phyloP scores from a whole-genome alignment of 2,329 filamentous ascomycete species.

The Aspergillus alliaceus region DNA sequence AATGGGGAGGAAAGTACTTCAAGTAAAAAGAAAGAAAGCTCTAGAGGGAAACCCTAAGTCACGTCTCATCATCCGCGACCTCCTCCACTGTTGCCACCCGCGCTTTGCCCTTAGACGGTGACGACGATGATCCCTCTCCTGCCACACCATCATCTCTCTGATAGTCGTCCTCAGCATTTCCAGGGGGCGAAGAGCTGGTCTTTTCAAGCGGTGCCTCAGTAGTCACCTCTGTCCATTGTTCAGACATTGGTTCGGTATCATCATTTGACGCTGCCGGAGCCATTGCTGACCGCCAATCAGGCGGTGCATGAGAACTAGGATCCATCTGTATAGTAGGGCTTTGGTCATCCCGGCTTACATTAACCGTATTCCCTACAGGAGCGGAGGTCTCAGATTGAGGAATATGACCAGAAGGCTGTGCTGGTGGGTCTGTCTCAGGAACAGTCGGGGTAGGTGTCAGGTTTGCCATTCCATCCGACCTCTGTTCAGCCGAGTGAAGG shows the following conservation, averaged over 20 bases:
- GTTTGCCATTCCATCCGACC: conserved; percentile 1
- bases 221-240: conserved; percentile 32
- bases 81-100: conserved; percentile 39
- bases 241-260: conserved; percentile 26
- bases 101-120: conserved; percentile 34
- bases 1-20: neutral
- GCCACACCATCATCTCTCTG: neutral
- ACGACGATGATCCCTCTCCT: conserved; percentile 17
- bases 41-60: neutral
- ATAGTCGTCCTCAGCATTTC: neutral
- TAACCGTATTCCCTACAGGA: neutral
- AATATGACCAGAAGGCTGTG: neutral
- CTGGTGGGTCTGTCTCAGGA: neutral
- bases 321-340: conserved; percentile 1
- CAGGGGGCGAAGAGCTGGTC: neutral
- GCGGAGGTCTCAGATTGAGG: neutral
- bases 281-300: conserved; percentile 20
- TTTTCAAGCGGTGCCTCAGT: conserved; percentile 18
- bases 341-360: conserved; percentile 1
- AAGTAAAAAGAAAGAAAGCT: neutral
- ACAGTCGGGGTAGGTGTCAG: conserved; percentile 6
- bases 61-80: conserved; percentile 29
- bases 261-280: conserved; percentile 10
- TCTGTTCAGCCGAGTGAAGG: conserved; percentile 23
- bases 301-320: conserved; percentile 5